Evolutionary conservation across 805 yeast genomes (phyloP), one percentile per base, ranked within the genome.

Genomic region (Cyberlindnera misumaiensis): DNA sequence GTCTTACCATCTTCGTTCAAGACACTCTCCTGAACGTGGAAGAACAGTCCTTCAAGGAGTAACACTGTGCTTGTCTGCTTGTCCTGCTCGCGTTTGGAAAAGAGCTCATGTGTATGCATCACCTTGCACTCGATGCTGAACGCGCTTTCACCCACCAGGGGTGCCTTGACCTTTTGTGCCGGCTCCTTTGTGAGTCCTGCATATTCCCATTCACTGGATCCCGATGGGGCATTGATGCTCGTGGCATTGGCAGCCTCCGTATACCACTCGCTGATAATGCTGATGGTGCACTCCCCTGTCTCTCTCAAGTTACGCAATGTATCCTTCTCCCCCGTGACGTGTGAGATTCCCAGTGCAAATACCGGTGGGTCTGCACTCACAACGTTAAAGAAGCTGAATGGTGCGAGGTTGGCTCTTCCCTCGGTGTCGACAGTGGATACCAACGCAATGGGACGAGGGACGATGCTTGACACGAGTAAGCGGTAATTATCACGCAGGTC

Each of bases 381-480:
- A 17, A 74, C 44, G 18, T 59, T 60, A 52, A 75, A 74, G 54
- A 64, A 79, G 11, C 81, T 74, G 49, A 72, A 78, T n/a, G 84
- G 84, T 1, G 84, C 73, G 29, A 78, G 53, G 49, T 78, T 78
- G 24, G 48, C 47, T 1, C 46, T 48, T 1, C 82, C 81, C 10
- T 63, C 60, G 6, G 46, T 43, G 20, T 63, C 53, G 2, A 72
- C 49, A 0, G 81, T 67, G 5, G 82, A 70, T 3, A 78, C 56
- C 40, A 78, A 70, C 4, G 75, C 84, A 47, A 78, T 66, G 7
- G 83, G 83, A 40, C 85, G 64, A 2, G 85, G 85, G 1, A 67
- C 62, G 13, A 79, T 49, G 2, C 73, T 80, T 11, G 75, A 62
- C n/a, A 65, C 65, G 22, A 79, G 58, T 24, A 73, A 55, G 42